phyloP scores from a whole-genome alignment of 164 flowering plant species.

The Santalum album region DNA sequence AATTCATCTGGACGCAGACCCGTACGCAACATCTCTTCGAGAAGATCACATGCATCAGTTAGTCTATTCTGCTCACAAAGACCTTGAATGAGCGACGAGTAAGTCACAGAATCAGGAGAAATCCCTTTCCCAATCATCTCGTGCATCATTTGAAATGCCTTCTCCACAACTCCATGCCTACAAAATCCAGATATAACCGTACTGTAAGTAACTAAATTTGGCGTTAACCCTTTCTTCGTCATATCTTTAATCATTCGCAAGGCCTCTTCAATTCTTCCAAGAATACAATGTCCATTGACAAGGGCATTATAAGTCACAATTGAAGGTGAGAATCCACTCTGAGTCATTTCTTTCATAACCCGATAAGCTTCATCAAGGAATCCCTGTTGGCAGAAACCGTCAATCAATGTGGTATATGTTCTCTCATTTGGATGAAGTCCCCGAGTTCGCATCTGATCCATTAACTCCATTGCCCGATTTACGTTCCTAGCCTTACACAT shows the following conservation, averaged over 20 bases:
- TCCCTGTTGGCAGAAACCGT: conserved; percentile 77
- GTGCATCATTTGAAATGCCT: conserved; percentile 46
- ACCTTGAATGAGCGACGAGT: conserved; percentile 71
- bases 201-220: conserved; percentile 73
- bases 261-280: conserved; percentile 60
- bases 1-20: conserved; percentile 65
- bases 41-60: conserved; percentile 54
- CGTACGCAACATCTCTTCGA: conserved; percentile 51
- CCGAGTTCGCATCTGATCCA: conserved; percentile 58
- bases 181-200: conserved; percentile 66
- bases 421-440: conserved; percentile 62
- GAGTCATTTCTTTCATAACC: conserved; percentile 48
- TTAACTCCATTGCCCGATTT: conserved; percentile 59
- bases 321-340: conserved; percentile 51
- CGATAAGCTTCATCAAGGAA: conserved; percentile 46
- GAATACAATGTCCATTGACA: conserved; percentile 58
- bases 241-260: conserved; percentile 37
- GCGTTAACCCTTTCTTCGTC: conserved; percentile 40
- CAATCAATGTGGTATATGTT: conserved; percentile 72
- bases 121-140: conserved; percentile 62
- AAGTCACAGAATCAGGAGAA: conserved; percentile 53
- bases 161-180: conserved; percentile 37
- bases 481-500: conserved; percentile 73
- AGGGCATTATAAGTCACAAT: conserved; percentile 68
- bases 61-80: conserved; percentile 57